Base-by-base conservation (phyloP, 371 early-diverging fungal species). In the Fennellomyces sp. region DNA sequence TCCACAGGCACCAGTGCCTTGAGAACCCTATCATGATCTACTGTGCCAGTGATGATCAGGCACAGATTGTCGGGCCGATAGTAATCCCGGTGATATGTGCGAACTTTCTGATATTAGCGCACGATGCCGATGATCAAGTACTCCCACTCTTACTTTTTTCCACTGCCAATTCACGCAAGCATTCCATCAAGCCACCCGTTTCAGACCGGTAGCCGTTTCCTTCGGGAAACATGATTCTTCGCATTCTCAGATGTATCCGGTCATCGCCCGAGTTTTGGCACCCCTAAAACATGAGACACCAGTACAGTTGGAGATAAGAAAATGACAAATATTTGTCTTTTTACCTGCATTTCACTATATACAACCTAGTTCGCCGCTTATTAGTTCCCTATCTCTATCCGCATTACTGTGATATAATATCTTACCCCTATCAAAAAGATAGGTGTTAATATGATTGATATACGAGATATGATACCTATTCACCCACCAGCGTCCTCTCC, bases 11-110 rank as follows among this genome's bases (percentile, higher is more conserved):
- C 85, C 17, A 89, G 73, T 2, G 80, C 75, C 8, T 69, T 66
- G 51, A 89, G 51, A 5, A 89, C 66, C 26, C 73, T 74, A 13
- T 64, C 62, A 52, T 84, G 77, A 31, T 78, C 76, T 3, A 88
- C 66, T 8, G 78, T 76, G 42, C 89, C 89, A 5, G 86, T 85
- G 31, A 89, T 70, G 39, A 88, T 78, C 23, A 89, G 63, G 52
- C 88, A 89, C 33, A 88, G 75, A 61, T 87, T 89, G 41, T 89
- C 88, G 12, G 89, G 87, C 47, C 87, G 85, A 64, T 89, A 89
- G 69, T 88, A 89, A 12, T 76, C 73, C 30, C 76, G 63, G 47
- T 89, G 89, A 58, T 86, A 89, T 19, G 63, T 52, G 19, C 83
- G 76, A 62, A 82, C 88, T 87, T 60, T 15, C 12, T 36, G 15